Evolutionary conservation across 2,329 filamentous ascomycete species (phyloP).

Genomic region (Sclerotinia trifoliorum): DNA sequence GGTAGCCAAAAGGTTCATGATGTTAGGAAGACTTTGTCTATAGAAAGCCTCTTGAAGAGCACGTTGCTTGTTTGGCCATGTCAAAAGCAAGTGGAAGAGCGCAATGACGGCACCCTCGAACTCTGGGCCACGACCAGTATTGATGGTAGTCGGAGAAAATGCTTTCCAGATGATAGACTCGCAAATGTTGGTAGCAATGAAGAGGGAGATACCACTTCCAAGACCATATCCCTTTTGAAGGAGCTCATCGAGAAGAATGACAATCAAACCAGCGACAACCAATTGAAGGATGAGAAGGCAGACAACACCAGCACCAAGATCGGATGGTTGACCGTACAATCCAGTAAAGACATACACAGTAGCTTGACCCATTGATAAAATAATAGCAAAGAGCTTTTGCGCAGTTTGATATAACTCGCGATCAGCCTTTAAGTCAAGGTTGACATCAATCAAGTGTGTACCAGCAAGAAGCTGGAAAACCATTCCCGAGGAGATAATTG

Average conservation of each 20-base stretch:
- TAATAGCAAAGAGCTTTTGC: conserved; percentile 97
- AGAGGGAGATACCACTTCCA: conserved; percentile 96
- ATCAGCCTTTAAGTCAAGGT: conserved; percentile 99
- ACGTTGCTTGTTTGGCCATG: conserved; percentile 99
- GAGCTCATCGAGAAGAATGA: conserved; percentile 98
- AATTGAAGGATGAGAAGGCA: conserved; percentile 98
- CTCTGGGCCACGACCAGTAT: conserved; percentile 97
- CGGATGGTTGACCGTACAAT: conserved; percentile 93
- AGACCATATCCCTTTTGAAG: conserved; percentile 99
- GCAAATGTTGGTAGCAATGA: conserved; percentile 99
- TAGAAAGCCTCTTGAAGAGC: conserved; percentile 99
- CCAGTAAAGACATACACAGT: conserved; percentile 98
- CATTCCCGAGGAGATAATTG: conserved; percentile 99
- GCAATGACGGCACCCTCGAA: conserved; percentile 98
- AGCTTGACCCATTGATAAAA: conserved; percentile 94
- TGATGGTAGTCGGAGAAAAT: conserved; percentile 98
- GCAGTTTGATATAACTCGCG: conserved; percentile 99
- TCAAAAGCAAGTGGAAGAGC: conserved; percentile 95
- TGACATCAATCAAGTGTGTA: conserved; percentile 99
- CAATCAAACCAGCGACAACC: conserved; percentile 94
- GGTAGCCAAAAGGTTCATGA: conserved; percentile 97
- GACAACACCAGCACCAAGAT: conserved; percentile 96
- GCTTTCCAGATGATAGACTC: conserved; percentile 99
- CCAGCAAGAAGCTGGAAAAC: conserved; percentile 99
- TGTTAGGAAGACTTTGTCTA: conserved; percentile 97